Conservation (phyloP, 2,329 filamentous ascomycete genomes). For the Arachnomyces sp. region DNA sequence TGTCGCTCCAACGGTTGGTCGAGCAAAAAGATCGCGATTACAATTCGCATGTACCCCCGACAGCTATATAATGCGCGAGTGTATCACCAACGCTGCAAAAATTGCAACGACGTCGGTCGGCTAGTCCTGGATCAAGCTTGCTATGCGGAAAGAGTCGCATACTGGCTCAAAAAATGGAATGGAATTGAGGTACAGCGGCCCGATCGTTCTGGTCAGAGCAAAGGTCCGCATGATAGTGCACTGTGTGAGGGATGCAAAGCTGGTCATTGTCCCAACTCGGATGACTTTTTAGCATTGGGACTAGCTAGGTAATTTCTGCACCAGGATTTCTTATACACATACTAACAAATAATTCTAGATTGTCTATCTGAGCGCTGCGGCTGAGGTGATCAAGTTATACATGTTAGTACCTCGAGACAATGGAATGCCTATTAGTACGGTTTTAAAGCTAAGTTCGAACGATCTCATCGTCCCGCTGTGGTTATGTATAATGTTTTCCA, state of each 20-base stretch:
- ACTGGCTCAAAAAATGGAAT: slow-evolving; percentile 34
- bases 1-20: slow-evolving; percentile 11
- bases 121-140: slow-evolving; percentile 28
- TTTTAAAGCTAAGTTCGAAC: too few relatives aligned
- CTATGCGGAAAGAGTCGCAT: slow-evolving; percentile 34
- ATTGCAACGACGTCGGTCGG: slow-evolving; percentile 25
- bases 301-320: slow-evolving; percentile 11
- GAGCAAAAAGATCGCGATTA: slow-evolving; percentile 30
- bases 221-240: slow-evolving; percentile 16
- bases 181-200: slow-evolving; percentile 21
- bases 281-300: slow-evolving; percentile 10
- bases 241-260: slow-evolving; percentile 24
- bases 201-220: slow-evolving; percentile 9
- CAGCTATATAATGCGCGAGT: slow-evolving; percentile 36
- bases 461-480: too few relatives aligned
- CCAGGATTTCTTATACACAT: slow-evolving; percentile 9
- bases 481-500: too few relatives aligned
- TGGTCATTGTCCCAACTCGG: slow-evolving; percentile 16
- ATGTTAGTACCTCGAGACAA: too few relatives aligned
- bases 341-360: slow-evolving; percentile 11
- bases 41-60: slow-evolving; percentile 30
- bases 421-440: too few relatives aligned
- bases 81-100: slow-evolving; percentile 34
- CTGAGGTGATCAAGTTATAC: too few relatives aligned
- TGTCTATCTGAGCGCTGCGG: too few relatives aligned